A percentile compares a stretch with the other conserved stretches of the same genome.
phyloP scores from a whole-genome alignment of 345 rosid genomes.

The Laguncularia racemosa region DNA sequence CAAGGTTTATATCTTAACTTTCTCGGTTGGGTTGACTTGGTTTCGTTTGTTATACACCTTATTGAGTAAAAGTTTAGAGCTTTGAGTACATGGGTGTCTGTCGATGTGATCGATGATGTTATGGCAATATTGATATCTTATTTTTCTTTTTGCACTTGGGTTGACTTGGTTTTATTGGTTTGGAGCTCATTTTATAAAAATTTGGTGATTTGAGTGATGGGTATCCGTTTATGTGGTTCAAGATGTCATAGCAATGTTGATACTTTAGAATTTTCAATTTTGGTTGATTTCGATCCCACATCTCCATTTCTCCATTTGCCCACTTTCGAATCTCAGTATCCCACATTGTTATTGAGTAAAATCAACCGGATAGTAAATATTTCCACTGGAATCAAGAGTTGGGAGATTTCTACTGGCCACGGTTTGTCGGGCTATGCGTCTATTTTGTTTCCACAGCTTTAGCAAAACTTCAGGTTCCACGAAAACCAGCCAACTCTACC shows the following conservation, averaged over 20 bases:
- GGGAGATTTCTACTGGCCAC: too few relatives aligned
- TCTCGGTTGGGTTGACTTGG: neutral
- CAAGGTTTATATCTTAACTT: constrained; percentile 31
- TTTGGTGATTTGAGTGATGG: constrained; percentile 2
- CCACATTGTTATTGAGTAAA: too few relatives aligned
- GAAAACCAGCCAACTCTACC: too few relatives aligned
- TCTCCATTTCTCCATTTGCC: too few relatives aligned
- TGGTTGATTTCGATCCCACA: neutral
- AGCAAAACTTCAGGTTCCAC: too few relatives aligned
- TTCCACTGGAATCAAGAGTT: too few relatives aligned
- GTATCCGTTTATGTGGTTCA: neutral
- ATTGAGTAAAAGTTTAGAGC: neutral
- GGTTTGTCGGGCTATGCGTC: too few relatives aligned
- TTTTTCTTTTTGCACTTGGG: neutral
- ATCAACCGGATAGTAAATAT: too few relatives aligned
- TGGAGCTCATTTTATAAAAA: neutral
- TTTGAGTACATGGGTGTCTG: neutral
- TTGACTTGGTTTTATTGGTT: too few relatives aligned
- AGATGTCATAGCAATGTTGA: neutral
- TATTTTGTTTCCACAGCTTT: too few relatives aligned
- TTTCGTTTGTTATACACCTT: neutral
- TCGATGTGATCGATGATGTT: neutral
- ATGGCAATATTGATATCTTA: neutral
- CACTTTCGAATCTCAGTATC: too few relatives aligned
- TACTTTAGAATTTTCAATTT: neutral